Evolutionary conservation across 441 rosid genomes (phyloP), one percentile per base, ranked within the genome.

Genomic region (Omphalea diandra): DNA sequence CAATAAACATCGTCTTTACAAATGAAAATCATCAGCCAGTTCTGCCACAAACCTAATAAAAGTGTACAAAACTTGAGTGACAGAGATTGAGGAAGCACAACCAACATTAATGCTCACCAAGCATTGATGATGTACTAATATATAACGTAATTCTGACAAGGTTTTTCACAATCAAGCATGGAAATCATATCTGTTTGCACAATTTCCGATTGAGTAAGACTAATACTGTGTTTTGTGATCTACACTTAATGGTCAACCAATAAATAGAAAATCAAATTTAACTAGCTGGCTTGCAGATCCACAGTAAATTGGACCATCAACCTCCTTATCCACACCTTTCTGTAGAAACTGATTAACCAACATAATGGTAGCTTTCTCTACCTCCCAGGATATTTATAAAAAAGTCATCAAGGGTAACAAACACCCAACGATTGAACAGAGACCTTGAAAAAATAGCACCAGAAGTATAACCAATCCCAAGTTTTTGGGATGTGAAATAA

Each of bases 21-120:
- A 71, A 76, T 41, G n/a, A 8, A 35, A 57, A 59, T 47, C 41
- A 50, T 3, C 22, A 43, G 33, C 43, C 65, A 52, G 36, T 43
- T 63, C 29, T 24, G 24, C 61, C 2, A 12, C 20, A 24, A 12
- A 22, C 38, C 32, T 41, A 54, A 26, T 15, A 32, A 11, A 36
- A 65, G 58, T 36, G 22, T 17, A 65, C 7, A 29, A 7, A 49
- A 33, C 57, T 15, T 17, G 22, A 24, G 56, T 29, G 43, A 26
- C 2, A 35, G 33, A 46, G 5, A 35, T 69, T 26, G 31, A 44
- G 5, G 41, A 29, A 54, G 43, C 31, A 63, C 6, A 27, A 26
- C 15, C 6, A 20, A 63, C 38, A 43, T 5, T 17, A 47, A 63
- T 24, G 67, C 49, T 63, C 33, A 29, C 54, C 36, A 17, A 27